Evolutionary conservation across 2,329 filamentous ascomycete species (phyloP).

Genomic region (Chrysoporthe cubensis): DNA sequence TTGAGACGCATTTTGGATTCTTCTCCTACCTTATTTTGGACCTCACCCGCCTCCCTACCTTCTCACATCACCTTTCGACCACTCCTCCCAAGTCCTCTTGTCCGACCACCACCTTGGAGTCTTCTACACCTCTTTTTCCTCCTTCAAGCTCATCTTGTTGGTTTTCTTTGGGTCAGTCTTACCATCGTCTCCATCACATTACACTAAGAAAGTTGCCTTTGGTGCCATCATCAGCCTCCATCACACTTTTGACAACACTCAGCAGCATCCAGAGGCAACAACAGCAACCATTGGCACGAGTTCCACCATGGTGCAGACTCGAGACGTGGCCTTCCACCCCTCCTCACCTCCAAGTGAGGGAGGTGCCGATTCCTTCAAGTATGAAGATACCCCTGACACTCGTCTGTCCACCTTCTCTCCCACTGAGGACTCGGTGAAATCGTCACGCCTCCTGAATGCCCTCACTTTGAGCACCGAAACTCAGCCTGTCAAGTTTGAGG

Average conservation of each 20-base stretch:
- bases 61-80: not conserved
- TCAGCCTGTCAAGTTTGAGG: constrained; percentile 33
- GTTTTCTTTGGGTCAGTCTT: not conserved
- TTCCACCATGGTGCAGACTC: constrained; percentile 45
- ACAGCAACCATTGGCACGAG: constrained; percentile 3
- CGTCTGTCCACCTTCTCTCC: constrained; percentile 67
- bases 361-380: constrained; percentile 58
- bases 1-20: not conserved
- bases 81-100: no score
- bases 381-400: constrained; percentile 65
- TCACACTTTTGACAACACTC: not conserved
- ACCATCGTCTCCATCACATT: not conserved
- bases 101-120: not conserved
- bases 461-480: constrained; percentile 38
- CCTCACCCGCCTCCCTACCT: not conserved
- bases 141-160: constrained; percentile 4
- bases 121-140: not conserved
- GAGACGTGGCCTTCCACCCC: constrained; percentile 47
- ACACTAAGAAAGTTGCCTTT: constrained; percentile 3
- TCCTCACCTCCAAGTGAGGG: constrained; percentile 58
- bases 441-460: constrained; percentile 42
- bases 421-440: constrained; percentile 54
- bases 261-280: not conserved
- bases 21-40: not conserved
- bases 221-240: not conserved